Percentiles rank a stretch among this genome's conserved stretches.
phyloP scores from a whole-genome alignment of 148 eudicot species.

The Persicaria maculosa region DNA sequence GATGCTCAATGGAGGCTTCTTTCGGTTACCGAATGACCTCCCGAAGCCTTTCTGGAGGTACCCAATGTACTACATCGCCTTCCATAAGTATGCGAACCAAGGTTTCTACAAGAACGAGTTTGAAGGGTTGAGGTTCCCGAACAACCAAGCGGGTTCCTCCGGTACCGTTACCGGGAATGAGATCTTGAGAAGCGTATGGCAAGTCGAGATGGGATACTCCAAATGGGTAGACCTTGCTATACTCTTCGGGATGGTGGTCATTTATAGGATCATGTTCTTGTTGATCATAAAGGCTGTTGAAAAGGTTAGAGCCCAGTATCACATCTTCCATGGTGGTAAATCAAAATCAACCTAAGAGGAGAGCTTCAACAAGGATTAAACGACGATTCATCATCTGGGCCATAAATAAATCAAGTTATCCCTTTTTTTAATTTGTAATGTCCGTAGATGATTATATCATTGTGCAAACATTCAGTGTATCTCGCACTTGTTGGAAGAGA shows the following conservation, averaged over 20 bases:
- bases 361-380: no score
- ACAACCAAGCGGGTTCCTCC: conserved; percentile 17
- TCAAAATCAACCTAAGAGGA: not conserved
- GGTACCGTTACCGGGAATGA: conserved; percentile 30
- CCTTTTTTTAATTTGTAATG: no score
- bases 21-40: conserved; percentile 50
- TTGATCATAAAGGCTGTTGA: conserved; percentile 33
- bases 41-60: conserved; percentile 51
- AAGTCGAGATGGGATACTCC: conserved; percentile 55
- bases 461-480: no score
- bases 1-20: conserved; percentile 54
- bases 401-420: no score
- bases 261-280: conserved; percentile 53
- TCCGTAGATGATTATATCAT: no score
- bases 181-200: conserved; percentile 42
- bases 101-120: conserved; percentile 57
- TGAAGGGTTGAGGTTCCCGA: conserved; percentile 36
- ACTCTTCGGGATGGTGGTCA: conserved; percentile 48
- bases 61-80: conserved; percentile 42
- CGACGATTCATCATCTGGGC: no score
- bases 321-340: conserved; percentile 12
- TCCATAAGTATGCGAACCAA: conserved; percentile 43
- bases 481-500: no score
- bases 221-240: conserved; percentile 61
- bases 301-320: conserved; percentile 31